Evolutionary conservation across 2,329 filamentous ascomycete species (phyloP), one percentile per base, ranked within the genome.

Genomic region (Phoma sp.): DNA sequence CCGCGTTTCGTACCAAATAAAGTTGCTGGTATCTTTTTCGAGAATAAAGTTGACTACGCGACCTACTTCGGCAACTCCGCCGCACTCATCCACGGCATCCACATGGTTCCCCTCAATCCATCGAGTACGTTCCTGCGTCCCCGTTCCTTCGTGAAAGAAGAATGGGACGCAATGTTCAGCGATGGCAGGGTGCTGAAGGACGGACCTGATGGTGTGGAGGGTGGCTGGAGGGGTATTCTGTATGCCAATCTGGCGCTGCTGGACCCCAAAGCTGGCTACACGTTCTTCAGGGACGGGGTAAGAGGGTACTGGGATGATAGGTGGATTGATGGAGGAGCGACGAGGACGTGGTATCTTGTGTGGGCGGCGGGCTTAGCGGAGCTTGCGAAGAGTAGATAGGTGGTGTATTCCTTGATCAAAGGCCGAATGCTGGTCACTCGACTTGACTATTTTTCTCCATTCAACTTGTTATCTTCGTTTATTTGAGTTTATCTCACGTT

Each of bases 31-130:
- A 86, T 87, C 2, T 72, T 96, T 7, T 98, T 97, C 67, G 93
- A 98, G 77, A 97, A 97, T 80, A 98, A 98, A 77, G 84, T 92
- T 47, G 91, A 98, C 73, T 92, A 97, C 75, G 89, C 90, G 3
- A 66, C 93, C 1, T 97, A 92, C 77, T 97, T 97, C 67, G 91
- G 91, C 38, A 74, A 47, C 18, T 37, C 42, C 9, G 60, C 78
- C 11, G 88, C 93, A 74, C 91, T 86, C 64, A 84, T 96, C 56
- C 81, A 87, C 70, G 85, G 90, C 53, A 93, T 93, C 64, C 90
- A 95, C 77, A 93, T 95, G 90, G 81, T 93, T 25, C 91, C 91
- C 1, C 77, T 93, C 38, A 80, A 88, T 43, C 87, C 91, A 2
- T 80, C 83, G 49, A 88, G 88, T 1, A 80, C 87, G 5, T 84